Conservation (phyloP, 768 basidiomycete species). For the Termitomyces sp. region DNA sequence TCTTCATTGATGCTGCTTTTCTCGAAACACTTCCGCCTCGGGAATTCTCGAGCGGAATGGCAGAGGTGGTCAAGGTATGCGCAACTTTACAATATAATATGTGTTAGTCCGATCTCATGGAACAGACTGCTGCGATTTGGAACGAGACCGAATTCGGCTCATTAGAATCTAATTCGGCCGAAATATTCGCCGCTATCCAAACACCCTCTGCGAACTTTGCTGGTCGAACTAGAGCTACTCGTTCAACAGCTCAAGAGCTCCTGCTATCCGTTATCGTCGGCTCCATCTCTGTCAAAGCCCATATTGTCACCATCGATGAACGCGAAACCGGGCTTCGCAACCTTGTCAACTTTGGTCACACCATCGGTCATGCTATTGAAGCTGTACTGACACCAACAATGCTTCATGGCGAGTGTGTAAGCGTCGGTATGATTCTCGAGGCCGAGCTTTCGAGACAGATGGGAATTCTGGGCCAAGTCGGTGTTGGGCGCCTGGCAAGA, state of each 20-base stretch:
- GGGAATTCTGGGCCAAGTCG: conserved; percentile 87
- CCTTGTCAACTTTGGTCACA: conserved; percentile 98
- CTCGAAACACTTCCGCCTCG: conserved; percentile 87
- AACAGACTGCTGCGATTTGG: conserved; percentile 98
- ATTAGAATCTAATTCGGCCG: conserved; percentile 80
- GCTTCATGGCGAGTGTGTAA: conserved; percentile 95
- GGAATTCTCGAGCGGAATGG: conserved; percentile 99
- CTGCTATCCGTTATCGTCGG: conserved; percentile 89
- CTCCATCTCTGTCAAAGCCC: conserved; percentile 92
- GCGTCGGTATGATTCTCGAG: conserved; percentile 95
- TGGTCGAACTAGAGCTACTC: conserved; percentile 57
- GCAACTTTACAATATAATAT: not conserved
- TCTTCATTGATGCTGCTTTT: conserved; percentile 97
- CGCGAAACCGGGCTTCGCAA: conserved; percentile 96
- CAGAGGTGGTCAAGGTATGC: conserved; percentile 92
- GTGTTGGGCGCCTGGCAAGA: conserved; percentile 83
- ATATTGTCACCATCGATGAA: conserved; percentile 96
- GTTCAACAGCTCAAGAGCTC: conserved; percentile 74
- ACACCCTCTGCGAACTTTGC: conserved; percentile 58
- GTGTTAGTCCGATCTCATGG: not conserved
- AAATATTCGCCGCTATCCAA: conserved; percentile 84
- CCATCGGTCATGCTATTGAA: conserved; percentile 98
- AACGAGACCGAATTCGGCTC: conserved; percentile 83
- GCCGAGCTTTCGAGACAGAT: conserved; percentile 89
- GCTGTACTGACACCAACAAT: conserved; percentile 91